Evolutionary conservation across 306 rosid genomes (phyloP), one percentile per base, ranked within the genome.

Genomic region (Psophocarpus tetragonolobus): DNA sequence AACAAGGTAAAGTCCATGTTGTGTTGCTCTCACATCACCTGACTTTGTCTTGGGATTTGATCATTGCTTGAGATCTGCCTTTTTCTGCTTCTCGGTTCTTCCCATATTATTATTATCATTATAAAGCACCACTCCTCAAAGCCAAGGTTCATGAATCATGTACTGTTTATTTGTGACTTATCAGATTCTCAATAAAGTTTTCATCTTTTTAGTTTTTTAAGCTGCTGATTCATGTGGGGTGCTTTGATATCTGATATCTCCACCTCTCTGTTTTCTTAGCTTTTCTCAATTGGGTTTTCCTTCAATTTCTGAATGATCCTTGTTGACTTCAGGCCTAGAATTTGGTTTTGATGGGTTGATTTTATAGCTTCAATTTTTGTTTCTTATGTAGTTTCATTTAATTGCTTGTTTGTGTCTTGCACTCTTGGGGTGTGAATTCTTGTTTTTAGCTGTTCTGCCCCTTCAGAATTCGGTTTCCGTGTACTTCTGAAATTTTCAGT

Each of bases 21-120:
- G 65, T 23, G 20, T 48, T 73, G 82, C 45, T 62, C 51, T 62
- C 47, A 26, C 58, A 72, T 77, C 88, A 85, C 83, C 85, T 84
- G 94, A 44, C 45, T 56, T 68, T 82, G 86, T 82, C 90, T 68
- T 18, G 30, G 20, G 35, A 51, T 53, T 76, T 33, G 71, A 53
- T 80, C 30, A 50, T 51, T 78, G n/a, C 20, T 80, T 82, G 87
- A 81, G 93, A 89, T 89, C 87, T 85, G 61, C 82, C 18, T 11
- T 18, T 62, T 44, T 70, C 54, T 63, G 56, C 36, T 57, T 87
- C 77, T 72, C 75, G 83, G 53, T 68, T 72, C 64, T 65, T 44
- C 33, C 15, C 48, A 30, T 33, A 27, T 23, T 26, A 3, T 23
- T 26, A 3, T 35, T 24, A 57, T 41, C 23, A 74, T 60, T 44